Evolutionary conservation across 2,329 filamentous ascomycete genomes (phyloP).

Genomic region (Sarocladium oryzae): DNA sequence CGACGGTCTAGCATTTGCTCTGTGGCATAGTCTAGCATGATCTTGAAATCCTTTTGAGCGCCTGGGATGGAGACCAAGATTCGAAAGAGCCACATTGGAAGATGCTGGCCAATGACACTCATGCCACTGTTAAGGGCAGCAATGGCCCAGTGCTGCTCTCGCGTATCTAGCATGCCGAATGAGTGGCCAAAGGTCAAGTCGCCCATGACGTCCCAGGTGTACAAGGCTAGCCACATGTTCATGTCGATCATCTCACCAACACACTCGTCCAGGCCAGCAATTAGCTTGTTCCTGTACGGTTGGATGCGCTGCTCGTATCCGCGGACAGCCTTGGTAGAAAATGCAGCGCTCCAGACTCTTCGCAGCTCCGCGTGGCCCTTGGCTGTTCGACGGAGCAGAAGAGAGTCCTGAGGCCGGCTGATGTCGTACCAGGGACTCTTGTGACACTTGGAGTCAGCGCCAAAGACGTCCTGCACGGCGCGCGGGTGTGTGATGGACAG

Average conservation of each 20-base stretch:
- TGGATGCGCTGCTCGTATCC: slow-evolving; percentile 7
- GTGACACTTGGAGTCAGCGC: not conserved
- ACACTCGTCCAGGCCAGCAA: not conserved
- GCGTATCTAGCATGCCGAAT: slow-evolving; percentile 7
- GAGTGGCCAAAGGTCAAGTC: slow-evolving; percentile 5
- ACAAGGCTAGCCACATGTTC: slow-evolving; percentile 5
- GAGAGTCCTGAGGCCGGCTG: slow-evolving; percentile 6
- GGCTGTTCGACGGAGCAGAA: not conserved
- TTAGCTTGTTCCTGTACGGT: slow-evolving; percentile 5
- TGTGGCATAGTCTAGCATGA: not conserved
- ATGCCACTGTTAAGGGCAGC: not conserved
- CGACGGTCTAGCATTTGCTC: slow-evolving; percentile 1
- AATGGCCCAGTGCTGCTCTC: slow-evolving; percentile 8
- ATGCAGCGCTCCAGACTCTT: slow-evolving; percentile 3
- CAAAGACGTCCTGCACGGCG: slow-evolving; percentile 5
- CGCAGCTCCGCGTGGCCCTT: slow-evolving; percentile 1
- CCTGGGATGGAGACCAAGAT: slow-evolving; percentile 2
- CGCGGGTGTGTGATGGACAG: slow-evolving; percentile 5
- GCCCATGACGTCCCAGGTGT: slow-evolving; percentile 6
- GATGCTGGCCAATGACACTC: slow-evolving; percentile 4
- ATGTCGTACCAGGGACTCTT: slow-evolving; percentile 7
- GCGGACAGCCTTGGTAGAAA: slow-evolving; percentile 4
- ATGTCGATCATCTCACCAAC: not conserved
- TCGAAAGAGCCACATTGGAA: slow-evolving; percentile 4
- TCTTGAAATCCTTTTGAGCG: slow-evolving; percentile 5